Evolutionary conservation across 106 monocot species (phyloP), one percentile per base, ranked within the genome.

Genomic region (Allium sativum): DNA sequence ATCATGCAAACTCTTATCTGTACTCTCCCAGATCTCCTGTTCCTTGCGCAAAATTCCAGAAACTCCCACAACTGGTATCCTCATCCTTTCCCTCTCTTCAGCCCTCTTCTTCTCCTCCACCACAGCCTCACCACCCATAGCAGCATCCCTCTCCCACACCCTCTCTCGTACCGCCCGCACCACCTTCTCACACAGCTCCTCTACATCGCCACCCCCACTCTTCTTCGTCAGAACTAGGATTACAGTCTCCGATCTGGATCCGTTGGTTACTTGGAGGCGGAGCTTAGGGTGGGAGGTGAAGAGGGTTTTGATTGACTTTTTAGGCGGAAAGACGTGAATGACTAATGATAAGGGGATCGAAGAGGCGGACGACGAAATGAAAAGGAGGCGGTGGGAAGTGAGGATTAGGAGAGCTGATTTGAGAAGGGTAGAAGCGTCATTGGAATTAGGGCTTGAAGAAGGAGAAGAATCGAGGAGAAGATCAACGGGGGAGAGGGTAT

Each of bases 11-110:
- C 78, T 98, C 80, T 85, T 87, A 58, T 92, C 91, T 0, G 88
- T 92, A 68, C 70, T 88, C 80, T 98, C 96, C 96, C 96, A 98
- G 62, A 74, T 76, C 59, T 98, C 96, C 78, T 98, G 96, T 70
- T 98, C 96, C 72, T 91, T 98, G 84, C 88, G 79, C 66, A 98
- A 53, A 43, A 98, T 84, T 71, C 96, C 96, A 3, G 88, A 73
- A 2, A 98, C 76, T 12, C 96, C 96, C 15, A 98, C 91, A 55
- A 88, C 90, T 11, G 88, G 80, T 78, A 67, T 72, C 68, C 73
- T 65, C 40, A 73, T 65, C 67, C 56, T 71, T 13, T 52, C 74
- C 54, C 57, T 69, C 40, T 46, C 66, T n/a, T 17, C 7, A 16
- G 45, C 53, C 11, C 44, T 46, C 20, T 21, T 57, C 21, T 60